Evolutionary conservation across 23 red algal genomes (phyloP).

Genomic region (Pyropia haitanensis): DNA sequence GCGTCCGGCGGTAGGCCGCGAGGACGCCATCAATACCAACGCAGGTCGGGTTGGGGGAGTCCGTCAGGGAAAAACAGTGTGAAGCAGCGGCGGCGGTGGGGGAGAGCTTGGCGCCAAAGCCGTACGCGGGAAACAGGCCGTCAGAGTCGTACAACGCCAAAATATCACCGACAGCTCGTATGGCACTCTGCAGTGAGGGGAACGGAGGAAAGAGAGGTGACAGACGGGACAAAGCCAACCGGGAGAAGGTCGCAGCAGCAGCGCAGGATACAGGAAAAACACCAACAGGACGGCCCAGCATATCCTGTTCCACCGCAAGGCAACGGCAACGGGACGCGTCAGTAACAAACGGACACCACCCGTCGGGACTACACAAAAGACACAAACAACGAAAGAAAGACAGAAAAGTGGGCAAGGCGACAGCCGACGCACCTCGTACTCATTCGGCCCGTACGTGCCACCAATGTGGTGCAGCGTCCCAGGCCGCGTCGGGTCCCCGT

Average conservation of each 20-base stretch:
- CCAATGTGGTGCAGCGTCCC: slow-evolving; percentile 13
- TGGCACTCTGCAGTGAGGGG: slow-evolving; percentile 14
- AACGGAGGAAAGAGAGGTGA: too few relatives aligned
- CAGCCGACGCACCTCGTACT: too few relatives aligned
- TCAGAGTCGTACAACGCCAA: slow-evolving; percentile 38
- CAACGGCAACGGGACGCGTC: too few relatives aligned
- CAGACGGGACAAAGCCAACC: too few relatives aligned
- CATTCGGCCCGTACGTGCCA: background rate
- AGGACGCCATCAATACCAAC: slow-evolving; percentile 63
- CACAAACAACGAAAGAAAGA: too few relatives aligned
- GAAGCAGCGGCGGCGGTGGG: slow-evolving; percentile 29
- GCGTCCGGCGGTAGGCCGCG: slow-evolving; percentile 48
- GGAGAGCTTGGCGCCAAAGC: slow-evolving; percentile 73
- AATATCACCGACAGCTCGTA: slow-evolving; percentile 48
- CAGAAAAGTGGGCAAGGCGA: too few relatives aligned
- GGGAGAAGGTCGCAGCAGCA: too few relatives aligned
- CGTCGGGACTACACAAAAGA: too few relatives aligned
- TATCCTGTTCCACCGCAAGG: too few relatives aligned
- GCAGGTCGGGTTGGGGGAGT: slow-evolving; percentile 23
- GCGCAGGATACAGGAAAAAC: too few relatives aligned
- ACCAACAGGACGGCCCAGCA: too few relatives aligned
- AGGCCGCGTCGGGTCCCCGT: slow-evolving; percentile 11
- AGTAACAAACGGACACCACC: too few relatives aligned
- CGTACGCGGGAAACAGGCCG: slow-evolving; percentile 52
- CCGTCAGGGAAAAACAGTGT: slow-evolving; percentile 42